Conservation (phyloP, 768 basidiomycete genomes). For the Austroboletus eburneus region DNA sequence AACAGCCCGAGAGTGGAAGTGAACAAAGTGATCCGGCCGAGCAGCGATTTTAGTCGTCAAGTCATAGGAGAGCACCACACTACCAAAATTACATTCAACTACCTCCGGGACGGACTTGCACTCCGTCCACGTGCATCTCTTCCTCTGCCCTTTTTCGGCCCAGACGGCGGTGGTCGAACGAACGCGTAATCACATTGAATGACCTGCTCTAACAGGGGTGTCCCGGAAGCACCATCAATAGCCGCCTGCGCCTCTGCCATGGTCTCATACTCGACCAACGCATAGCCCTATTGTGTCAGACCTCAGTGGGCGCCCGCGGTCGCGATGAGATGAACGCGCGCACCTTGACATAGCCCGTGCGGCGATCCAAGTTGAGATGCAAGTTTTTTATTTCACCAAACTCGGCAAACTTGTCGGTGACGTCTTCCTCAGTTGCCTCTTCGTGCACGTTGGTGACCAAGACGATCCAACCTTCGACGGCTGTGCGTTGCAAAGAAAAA, state of each 20-base stretch:
- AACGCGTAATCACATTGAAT: constrained; percentile 93
- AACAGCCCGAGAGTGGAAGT: constrained; percentile 12
- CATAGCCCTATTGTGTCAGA: constrained; percentile 71
- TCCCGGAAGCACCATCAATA: constrained; percentile 85
- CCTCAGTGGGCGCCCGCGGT: background rate
- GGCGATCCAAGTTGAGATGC: constrained; percentile 92
- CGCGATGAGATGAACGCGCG: constrained; percentile 15
- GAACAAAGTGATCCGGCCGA: background rate
- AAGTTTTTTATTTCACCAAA: constrained; percentile 98
- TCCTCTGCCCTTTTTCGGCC: constrained; percentile 70
- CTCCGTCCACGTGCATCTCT: constrained; percentile 66
- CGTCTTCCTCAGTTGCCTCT: constrained; percentile 96
- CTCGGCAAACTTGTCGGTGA: constrained; percentile 94
- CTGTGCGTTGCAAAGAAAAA: constrained; percentile 41
- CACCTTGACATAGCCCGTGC: constrained; percentile 99
- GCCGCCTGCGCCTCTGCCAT: constrained; percentile 92
- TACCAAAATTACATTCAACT: constrained; percentile 7
- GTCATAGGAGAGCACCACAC: background rate
- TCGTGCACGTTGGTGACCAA: constrained; percentile 96
- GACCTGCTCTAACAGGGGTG: constrained; percentile 77
- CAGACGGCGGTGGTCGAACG: constrained; percentile 77
- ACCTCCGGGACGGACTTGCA: constrained; percentile 66
- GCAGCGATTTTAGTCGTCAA: too few relatives aligned
- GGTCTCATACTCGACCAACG: constrained; percentile 95
- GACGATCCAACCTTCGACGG: constrained; percentile 99